Percentiles rank a stretch among this genome's conserved stretches.
Evolutionary conservation across 2,329 filamentous ascomycete species (phyloP).

Genomic region (Dryadomyces quercus-mongolicae): DNA sequence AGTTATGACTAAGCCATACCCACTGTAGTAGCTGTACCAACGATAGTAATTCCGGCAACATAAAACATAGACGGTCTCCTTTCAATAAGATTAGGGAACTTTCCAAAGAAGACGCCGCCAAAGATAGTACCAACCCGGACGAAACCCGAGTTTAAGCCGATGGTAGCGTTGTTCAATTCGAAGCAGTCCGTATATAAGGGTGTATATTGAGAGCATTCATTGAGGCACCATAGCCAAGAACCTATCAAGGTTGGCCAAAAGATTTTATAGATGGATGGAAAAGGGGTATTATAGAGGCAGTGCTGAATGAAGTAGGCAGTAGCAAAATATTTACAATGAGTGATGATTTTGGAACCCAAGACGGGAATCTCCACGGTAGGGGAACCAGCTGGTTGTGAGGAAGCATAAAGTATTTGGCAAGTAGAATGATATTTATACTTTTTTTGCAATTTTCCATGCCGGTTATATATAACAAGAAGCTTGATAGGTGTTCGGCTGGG

Average conservation of each 20-base stretch:
- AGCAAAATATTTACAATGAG: neutral
- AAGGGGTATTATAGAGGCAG: neutral
- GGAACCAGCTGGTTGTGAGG: neutral
- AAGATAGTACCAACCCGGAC: slow-evolving; percentile 14
- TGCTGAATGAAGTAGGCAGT: slow-evolving; percentile 2
- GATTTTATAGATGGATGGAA: neutral
- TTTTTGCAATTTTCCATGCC: no score
- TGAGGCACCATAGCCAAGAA: slow-evolving; percentile 17
- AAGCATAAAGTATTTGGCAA: no score
- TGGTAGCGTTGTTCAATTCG: slow-evolving; percentile 17
- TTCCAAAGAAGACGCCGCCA: slow-evolving; percentile 8
- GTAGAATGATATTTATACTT: no score
- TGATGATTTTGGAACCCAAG: slow-evolving; percentile 1
- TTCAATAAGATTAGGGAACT: slow-evolving; percentile 12
- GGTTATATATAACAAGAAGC: no score
- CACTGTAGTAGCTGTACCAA: slow-evolving; percentile 12
- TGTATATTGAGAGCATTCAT: slow-evolving; percentile 21
- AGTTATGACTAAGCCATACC: no score
- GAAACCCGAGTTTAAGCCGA: slow-evolving; percentile 17
- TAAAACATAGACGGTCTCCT: slow-evolving; percentile 11
- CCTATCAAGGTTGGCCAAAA: neutral
- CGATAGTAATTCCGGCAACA: slow-evolving; percentile 6
- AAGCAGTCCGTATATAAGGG: slow-evolving; percentile 21
- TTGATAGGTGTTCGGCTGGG: no score
- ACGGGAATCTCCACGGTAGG: neutral